A percentile compares a stretch with the other conserved stretches of the same genome.
These are phyloP conservation scores for Chlamydomonas eustigma DNA, from an alignment of 139 green algal species.

Conservation along the genomic window DNA sequence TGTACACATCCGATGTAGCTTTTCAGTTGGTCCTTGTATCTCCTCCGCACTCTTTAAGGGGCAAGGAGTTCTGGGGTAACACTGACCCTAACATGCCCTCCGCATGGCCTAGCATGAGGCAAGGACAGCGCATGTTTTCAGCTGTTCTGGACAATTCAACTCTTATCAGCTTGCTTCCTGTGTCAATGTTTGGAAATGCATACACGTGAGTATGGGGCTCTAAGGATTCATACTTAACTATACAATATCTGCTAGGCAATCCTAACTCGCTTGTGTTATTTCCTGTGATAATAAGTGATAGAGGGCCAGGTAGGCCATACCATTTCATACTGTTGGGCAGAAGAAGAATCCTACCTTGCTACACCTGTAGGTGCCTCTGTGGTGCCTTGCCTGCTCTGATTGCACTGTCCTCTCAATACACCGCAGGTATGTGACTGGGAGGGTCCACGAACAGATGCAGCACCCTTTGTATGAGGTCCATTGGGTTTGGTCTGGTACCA, in stretches of 20 bases:
- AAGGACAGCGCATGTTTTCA: conserved; percentile 9
- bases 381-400: no score
- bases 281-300: no score
- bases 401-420: no score
- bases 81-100: neutral
- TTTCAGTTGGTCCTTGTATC: neutral
- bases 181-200: conserved; percentile 31
- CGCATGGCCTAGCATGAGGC: neutral
- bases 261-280: no score
- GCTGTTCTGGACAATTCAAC: conserved; percentile 22
- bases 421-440: neutral
- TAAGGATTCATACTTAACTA: no score
- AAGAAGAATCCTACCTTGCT: no score
- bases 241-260: no score
- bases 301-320: no score
- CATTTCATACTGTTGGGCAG: no score
- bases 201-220: conserved; percentile 30
- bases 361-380: no score
- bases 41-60: neutral
- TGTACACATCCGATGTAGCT: no score
- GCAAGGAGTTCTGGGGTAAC: neutral
- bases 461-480: conserved; percentile 35
- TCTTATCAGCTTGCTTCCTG: conserved; percentile 19
- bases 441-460: neutral
- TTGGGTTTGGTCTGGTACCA: conserved; percentile 30